Conservation (phyloP, 2,329 filamentous ascomycete species). For the Tolypocladium amazonense region DNA sequence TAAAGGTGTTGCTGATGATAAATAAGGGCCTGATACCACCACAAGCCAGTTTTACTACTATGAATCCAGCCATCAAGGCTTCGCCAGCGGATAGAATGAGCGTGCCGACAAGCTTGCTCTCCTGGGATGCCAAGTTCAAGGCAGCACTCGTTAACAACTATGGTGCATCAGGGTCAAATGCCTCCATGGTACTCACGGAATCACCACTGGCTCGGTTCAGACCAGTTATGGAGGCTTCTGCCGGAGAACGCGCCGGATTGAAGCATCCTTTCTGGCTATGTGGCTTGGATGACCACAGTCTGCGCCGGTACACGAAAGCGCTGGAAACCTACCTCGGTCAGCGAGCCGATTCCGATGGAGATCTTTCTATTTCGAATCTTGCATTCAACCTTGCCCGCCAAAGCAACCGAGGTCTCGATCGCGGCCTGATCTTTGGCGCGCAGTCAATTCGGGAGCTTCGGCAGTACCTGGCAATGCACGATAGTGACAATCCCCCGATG, state of each 20-base stretch:
- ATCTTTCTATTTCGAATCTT: slow-evolving; percentile 9
- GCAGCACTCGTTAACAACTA: slow-evolving; percentile 24
- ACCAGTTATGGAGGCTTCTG: background rate
- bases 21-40: slow-evolving; percentile 12
- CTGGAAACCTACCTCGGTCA: background rate
- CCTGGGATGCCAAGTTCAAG: slow-evolving; percentile 10
- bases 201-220: slow-evolving; percentile 2
- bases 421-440: background rate
- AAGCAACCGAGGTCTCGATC: background rate
- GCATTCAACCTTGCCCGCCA: slow-evolving; percentile 17
- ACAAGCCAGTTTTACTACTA: slow-evolving; percentile 19
- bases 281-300: background rate
- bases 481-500: background rate
- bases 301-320: background rate
- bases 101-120: slow-evolving; percentile 10
- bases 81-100: slow-evolving; percentile 3
- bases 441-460: background rate
- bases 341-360: background rate
- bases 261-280: slow-evolving; percentile 2
- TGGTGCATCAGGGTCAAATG: slow-evolving; percentile 18
- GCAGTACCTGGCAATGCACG: background rate
- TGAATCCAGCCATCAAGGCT: slow-evolving; percentile 15
- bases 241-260: background rate
- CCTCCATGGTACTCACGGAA: slow-evolving; percentile 11
- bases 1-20: slow-evolving; percentile 37